Evolutionary conservation across 495 filamentous ascomycete species (phyloP).

Genomic region (Aspergillus saccharolyticus): DNA sequence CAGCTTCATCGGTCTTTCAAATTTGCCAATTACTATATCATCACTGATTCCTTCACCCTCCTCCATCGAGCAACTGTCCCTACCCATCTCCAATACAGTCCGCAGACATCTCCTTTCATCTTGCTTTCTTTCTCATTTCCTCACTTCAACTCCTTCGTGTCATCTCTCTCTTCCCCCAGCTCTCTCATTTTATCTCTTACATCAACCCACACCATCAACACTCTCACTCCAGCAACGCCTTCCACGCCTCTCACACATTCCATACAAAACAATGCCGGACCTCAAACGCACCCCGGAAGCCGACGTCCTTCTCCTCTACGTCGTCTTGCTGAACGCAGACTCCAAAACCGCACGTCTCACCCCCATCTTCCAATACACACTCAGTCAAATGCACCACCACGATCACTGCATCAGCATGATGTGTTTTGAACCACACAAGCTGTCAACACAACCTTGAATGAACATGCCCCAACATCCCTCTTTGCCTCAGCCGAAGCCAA

Average conservation of each 20-base stretch:
- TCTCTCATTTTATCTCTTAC: too few species aligned
- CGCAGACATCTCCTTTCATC: not conserved
- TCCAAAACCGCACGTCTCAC: slow-evolving; percentile 22
- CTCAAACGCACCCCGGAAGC: slow-evolving; percentile 20
- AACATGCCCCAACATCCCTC: not conserved
- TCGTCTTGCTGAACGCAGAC: slow-evolving; percentile 32
- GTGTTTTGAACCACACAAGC: too few species aligned
- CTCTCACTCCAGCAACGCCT: too few species aligned
- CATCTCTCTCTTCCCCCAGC: not conserved
- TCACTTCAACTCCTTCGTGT: not conserved
- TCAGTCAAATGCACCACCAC: not conserved
- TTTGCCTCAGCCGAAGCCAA: not conserved
- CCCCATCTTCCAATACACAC: not conserved
- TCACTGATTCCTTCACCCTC: too few species aligned
- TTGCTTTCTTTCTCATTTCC: not conserved
- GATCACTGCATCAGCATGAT: too few species aligned
- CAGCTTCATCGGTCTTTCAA: too few species aligned
- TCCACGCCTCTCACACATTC: slow-evolving; percentile 19
- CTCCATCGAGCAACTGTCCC: too few species aligned
- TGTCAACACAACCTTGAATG: too few species aligned
- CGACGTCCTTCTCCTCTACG: slow-evolving; percentile 35
- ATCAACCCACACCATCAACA: too few species aligned
- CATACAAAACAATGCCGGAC: too few species aligned
- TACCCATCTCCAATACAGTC: too few species aligned
- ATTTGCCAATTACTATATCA: too few species aligned